These are phyloP conservation scores for Carex cristatella DNA, from an alignment of 176 grass and related monocot species.

Conservation along the genomic window DNA sequence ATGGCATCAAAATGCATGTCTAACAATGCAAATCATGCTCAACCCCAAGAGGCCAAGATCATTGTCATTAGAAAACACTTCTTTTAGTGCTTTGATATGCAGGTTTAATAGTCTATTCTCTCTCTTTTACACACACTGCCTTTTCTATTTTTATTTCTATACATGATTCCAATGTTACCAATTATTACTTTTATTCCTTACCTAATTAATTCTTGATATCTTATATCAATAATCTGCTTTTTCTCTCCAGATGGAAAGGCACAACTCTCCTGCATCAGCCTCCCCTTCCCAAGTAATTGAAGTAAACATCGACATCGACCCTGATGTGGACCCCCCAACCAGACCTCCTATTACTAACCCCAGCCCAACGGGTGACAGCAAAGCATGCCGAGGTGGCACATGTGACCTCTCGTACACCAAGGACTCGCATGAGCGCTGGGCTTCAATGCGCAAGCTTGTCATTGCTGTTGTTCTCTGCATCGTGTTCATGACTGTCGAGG, in stretches of 20 bases:
- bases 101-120: neutral
- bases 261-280: conserved; percentile 14
- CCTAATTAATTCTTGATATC: neutral
- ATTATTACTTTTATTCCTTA: neutral
- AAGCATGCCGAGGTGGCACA: conserved; percentile 54
- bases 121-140: neutral
- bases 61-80: conserved; percentile 4
- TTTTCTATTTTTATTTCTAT: neutral
- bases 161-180: neutral
- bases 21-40: neutral
- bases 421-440: conserved; percentile 47
- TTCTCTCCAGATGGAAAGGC: conserved; percentile 64
- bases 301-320: conserved; percentile 61
- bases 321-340: neutral
- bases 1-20: neutral
- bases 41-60: neutral
- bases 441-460: conserved; percentile 84
- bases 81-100: neutral
- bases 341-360: neutral
- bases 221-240: neutral
- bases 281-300: conserved; percentile 41
- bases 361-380: conserved; percentile 45
- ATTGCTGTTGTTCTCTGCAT: conserved; percentile 72
- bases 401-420: conserved; percentile 64
- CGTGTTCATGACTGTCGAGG: conserved; percentile 90